phyloP scores from a whole-genome alignment of 306 rosid genomes.

The Prunus campanulata region DNA sequence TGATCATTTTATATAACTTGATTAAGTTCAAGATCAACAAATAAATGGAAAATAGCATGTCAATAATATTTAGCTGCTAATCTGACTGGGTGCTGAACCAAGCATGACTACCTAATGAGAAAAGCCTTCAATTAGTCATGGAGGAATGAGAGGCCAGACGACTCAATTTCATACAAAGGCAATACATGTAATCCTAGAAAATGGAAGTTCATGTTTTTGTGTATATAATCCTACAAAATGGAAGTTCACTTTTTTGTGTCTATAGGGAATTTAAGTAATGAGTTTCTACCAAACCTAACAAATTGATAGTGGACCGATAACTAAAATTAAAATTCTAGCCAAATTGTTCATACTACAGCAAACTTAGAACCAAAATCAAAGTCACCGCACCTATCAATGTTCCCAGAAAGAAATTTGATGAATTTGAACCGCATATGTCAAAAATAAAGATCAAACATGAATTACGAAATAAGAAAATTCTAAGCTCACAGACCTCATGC shows the following conservation, averaged over 20 bases:
- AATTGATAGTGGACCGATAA: not conserved
- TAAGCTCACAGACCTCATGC: constrained; percentile 59
- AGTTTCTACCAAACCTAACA: not conserved
- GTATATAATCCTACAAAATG: constrained; percentile 4
- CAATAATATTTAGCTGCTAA: not conserved
- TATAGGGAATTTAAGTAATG: not conserved
- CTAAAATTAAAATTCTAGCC: not conserved
- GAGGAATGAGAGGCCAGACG: not conserved
- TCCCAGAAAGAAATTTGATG: not conserved
- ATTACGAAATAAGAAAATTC: constrained; percentile 3
- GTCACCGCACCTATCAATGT: not conserved
- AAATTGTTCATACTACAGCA: constrained; percentile 2
- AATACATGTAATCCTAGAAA: constrained; percentile 11
- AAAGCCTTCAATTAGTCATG: not conserved
- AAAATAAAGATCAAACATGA: not conserved
- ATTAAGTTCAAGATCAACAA: not conserved
- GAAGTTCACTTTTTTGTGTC: not conserved
- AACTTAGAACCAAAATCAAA: not conserved
- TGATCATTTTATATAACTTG: constrained; percentile 6
- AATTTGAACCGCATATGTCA: not conserved
- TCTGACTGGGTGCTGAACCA: not conserved
- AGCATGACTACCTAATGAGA: not conserved
- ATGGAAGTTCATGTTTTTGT: not conserved
- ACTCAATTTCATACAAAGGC: not conserved
- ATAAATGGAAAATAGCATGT: constrained; percentile 17